Base-by-base conservation (phyloP, 208 protist genomes). In the Porcisia hertigi region DNA sequence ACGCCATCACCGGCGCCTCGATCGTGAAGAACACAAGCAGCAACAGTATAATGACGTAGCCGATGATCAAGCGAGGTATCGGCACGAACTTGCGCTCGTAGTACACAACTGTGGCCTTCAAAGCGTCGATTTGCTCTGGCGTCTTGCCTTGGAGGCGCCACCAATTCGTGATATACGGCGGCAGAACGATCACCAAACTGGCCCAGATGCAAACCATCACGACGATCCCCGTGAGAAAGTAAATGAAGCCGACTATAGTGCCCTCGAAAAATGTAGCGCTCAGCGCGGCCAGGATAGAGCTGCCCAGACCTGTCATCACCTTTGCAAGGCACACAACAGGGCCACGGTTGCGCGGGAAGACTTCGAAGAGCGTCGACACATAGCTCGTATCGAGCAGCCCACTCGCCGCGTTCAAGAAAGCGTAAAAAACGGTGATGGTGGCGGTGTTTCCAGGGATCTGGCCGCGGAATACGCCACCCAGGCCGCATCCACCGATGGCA, bases 241-340 rank as follows among this genome's bases (percentile, higher is more conserved):
- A 83, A 70, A 93, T 88, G 70, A 91, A 93, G 55, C 77, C 82
- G 55, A 69, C 65, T 25, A 89, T 84, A 18, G 70, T 86, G 67
- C 58, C 75, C 53, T 76, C 73, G 71, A 93, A 93, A 59, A 93
- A 69, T n/a, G 81, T 89, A 49, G 69, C 66, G 70, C 80, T 86
- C 49, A 93, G 34, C 11, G 79, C 75, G 2, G 89, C 72, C n/a
- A 89, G 58, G 30, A 89, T 74, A 12, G 89, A 91, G 82, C 86
- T 86, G 66, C 89, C 89, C 34, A 93, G 77, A n/a, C 86, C 79
- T 4, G 89, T 88, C 89, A 93, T 90, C 58, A 93, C 89, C 83
- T 93, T 93, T n/a, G 80, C 89, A 16, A 92, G 81, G 55, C 81
- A 84, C 60, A 92, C 77, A 45, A 90, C 84, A 7, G 85, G 88